Evolutionary conservation across 805 yeast genomes (phyloP), one percentile per base, ranked within the genome.

Genomic region (Ogataea pilisensis): DNA sequence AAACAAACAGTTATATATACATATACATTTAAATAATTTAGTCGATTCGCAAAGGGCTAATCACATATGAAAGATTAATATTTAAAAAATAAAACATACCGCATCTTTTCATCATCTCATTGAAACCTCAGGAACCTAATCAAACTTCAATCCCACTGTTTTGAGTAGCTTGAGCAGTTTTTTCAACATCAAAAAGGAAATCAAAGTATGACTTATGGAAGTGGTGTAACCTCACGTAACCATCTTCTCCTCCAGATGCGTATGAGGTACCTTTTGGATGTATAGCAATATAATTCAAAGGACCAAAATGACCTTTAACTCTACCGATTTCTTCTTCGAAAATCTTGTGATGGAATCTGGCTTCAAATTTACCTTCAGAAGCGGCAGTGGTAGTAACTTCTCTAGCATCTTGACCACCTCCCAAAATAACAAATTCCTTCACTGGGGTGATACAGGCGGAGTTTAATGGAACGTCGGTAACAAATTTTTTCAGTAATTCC

Each of bases 401-500:
- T 66, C 89, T 81, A 31, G 99, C 98, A 57, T 89, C 98, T 73
- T 93, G 98, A 80, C 99, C 99, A 70, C 99, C 99, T 39, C 98
- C 99, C 47, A 93, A 73, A 37, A 93, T 82, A 47, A 93, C 85
- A 61, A 82, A 91, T 60, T 93, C 91, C 69, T 93, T 93, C 43
- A 81, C 72, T 20, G 98, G 95, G 13, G 99, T 90, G 53, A 93
- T 84, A 50, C 95, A 83, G 16, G 98, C 98, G 28, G 95, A 78
- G 72, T 93, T 93, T 75, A 93, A 75, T 43, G 98, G 97, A 39
- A 95, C 89, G 62, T 89, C 97, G 5, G 96, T 82, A 53, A 74
- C 77, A 65, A 73, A 93, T 17, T 77, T 79, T 67, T 90, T 89
- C 64, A 85, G 65, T 38, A 80, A 60, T 49, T 80, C 75, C 46